Evolutionary conservation across 805 yeast genomes (phyloP), one percentile per base, ranked within the genome.

Genomic region (Metschnikowia reukaufii): DNA sequence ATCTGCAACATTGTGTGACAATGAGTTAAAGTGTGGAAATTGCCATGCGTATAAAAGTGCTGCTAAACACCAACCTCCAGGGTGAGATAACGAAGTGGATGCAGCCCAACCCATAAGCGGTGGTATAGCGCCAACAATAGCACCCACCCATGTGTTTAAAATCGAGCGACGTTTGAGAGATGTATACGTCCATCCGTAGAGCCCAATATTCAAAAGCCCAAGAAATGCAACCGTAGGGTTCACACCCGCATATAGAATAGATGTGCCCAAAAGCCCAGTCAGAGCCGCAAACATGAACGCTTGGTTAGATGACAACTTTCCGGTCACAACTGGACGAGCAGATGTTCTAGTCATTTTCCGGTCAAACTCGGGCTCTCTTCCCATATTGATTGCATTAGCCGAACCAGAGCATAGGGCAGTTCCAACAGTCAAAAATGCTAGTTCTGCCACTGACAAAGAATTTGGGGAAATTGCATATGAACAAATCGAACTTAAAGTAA

Each of bases 21-120:
- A 77, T 0, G 97, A 81, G 68, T 92, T 94, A 73, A 94, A 94
- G 65, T 94, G 99, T 2, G 99, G 99, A 66, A 94, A 94, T 66
- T 94, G 99, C 99, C 99, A 94, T 6, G 97, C 96, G 62, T 87
- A 94, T 33, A 94, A 70, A 43, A 94, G 69, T 0, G 86, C 88
- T 0, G 97, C 97, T 19, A 94, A 71, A 61, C 91, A 82, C 98
- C 98, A 92, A 3, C 96, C 95, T 6, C 94, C 97, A 0, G 98
- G 97, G 52, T 89, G 88, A 2, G 77, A 55, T 31, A 91, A 67
- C 0, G 90, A 79, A 3, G 88, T 81, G 10, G 96, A 86, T 0
- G 76, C 75, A 2, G 96, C 97, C 99, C 99, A 94, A 2, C 99
- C 99, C 99, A 94, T 94, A 42, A 94, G 75, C 17, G 99, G 99